Conservation (phyloP, 2,329 filamentous ascomycete species). For the Calonectria pseudoreteaudii region DNA sequence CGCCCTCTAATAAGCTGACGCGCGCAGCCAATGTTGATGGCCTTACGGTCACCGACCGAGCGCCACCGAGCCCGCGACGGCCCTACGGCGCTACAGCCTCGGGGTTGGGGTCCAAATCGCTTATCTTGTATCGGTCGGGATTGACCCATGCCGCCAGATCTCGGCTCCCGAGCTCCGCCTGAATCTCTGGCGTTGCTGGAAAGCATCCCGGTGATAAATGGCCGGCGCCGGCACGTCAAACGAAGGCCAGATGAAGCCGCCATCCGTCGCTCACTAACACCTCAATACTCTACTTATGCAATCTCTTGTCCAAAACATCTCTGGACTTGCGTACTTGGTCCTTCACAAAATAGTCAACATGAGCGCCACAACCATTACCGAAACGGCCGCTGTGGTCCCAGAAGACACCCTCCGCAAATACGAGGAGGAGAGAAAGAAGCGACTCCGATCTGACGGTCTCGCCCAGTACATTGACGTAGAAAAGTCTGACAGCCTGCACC, state of each 20-base stretch:
- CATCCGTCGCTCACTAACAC: neutral
- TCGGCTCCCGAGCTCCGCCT: neutral
- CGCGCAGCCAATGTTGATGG: neutral
- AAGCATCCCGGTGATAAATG: neutral
- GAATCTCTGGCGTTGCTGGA: neutral
- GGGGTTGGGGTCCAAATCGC: neutral
- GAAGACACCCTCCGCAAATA: slow-evolving; percentile 6
- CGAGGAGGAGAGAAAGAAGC: neutral
- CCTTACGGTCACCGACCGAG: neutral
- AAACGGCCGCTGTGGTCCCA: neutral
- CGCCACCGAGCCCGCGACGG: neutral
- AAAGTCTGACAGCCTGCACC: neutral
- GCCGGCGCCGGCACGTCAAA: neutral
- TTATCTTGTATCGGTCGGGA: neutral
- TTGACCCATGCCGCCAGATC: neutral
- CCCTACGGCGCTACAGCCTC: neutral
- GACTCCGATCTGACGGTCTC: neutral
- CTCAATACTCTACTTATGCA: neutral
- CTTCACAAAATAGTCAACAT: neutral
- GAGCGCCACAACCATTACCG: neutral
- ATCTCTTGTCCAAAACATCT: neutral
- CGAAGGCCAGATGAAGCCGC: neutral
- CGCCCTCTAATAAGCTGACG: neutral
- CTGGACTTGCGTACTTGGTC: neutral
- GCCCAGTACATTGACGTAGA: slow-evolving; percentile 1